Percentiles rank a stretch among this genome's conserved stretches.
Conservation (phyloP, 2,329 filamentous ascomycete genomes). For the Knufia fluminis region DNA sequence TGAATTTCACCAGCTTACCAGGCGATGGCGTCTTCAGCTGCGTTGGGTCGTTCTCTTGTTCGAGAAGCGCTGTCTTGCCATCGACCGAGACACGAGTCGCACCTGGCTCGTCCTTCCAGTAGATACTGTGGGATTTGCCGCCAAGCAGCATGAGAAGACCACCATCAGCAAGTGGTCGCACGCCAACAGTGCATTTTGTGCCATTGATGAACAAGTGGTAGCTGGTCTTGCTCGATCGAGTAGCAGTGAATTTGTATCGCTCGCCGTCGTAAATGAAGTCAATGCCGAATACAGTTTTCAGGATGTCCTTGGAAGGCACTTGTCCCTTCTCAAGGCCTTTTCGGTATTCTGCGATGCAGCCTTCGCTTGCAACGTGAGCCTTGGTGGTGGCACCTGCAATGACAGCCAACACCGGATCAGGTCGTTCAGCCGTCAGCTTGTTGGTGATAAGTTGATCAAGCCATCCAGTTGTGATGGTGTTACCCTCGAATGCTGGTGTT, state of each 20-base stretch:
- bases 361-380: slow-evolving; percentile 88
- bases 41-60: slow-evolving; percentile 98
- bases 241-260: slow-evolving; percentile 97
- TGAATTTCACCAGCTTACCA: slow-evolving; percentile 96
- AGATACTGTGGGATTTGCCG: slow-evolving; percentile 93
- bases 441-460: slow-evolving; percentile 97
- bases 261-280: slow-evolving; percentile 98
- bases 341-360: slow-evolving; percentile 77
- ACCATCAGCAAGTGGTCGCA: slow-evolving; percentile 86
- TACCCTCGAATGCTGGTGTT: slow-evolving; percentile 95
- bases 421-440: slow-evolving; percentile 90
- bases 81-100: slow-evolving; percentile 93
- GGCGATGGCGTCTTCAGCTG: slow-evolving; percentile 91
- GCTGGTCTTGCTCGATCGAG: slow-evolving; percentile 80
- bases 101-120: slow-evolving; percentile 98
- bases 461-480: slow-evolving; percentile 98
- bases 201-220: slow-evolving; percentile 99
- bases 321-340: slow-evolving; percentile 91
- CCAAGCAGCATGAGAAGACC: slow-evolving; percentile 83
- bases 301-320: slow-evolving; percentile 88
- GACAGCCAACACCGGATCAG: slow-evolving; percentile 86
- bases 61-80: slow-evolving; percentile 93
- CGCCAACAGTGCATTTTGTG: slow-evolving; percentile 87
- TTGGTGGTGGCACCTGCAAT: slow-evolving; percentile 92
- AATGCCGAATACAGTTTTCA: slow-evolving; percentile 94